phyloP scores from a whole-genome alignment of 129 eudicot genomes.

The Escallonia rubra region DNA sequence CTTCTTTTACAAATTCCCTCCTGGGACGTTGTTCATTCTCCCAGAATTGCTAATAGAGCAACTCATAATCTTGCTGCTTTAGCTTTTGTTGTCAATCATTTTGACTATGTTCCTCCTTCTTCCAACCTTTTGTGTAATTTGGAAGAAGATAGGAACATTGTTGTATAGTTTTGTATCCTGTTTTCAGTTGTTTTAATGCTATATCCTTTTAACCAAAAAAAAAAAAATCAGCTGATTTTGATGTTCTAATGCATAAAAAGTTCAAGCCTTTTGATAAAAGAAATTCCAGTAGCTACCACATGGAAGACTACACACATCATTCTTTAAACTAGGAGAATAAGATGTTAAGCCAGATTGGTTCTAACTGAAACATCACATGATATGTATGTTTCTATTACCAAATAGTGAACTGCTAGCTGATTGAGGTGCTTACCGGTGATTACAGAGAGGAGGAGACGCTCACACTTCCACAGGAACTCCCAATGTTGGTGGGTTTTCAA shows the following conservation, averaged over 20 bases:
- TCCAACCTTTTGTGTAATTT: too few relatives aligned
- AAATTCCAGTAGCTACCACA: conserved; percentile 71
- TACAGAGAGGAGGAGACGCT: conserved; percentile 47
- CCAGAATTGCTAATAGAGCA: too few relatives aligned
- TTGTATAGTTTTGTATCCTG: too few relatives aligned
- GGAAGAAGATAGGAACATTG: too few relatives aligned
- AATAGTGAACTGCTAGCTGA: not conserved
- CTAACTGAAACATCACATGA: not conserved
- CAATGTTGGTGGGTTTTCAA: conserved; percentile 52
- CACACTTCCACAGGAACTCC: conserved; percentile 64
- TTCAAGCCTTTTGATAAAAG: conserved; percentile 58
- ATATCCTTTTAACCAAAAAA: too few relatives aligned
- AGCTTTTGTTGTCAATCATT: too few relatives aligned
- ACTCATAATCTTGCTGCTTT: too few relatives aligned
- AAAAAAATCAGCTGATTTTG: conserved; percentile 51
- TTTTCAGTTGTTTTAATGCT: too few relatives aligned
- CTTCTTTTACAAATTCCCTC: too few relatives aligned
- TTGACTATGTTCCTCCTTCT: too few relatives aligned
- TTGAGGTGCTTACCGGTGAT: conserved; percentile 53
- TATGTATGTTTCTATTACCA: not conserved
- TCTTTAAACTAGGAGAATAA: conserved; percentile 22
- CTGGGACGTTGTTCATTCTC: too few relatives aligned
- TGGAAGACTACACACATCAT: conserved; percentile 57
- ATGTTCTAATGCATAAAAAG: conserved; percentile 35
- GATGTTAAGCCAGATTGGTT: not conserved